These are phyloP conservation scores for Millerozyma miso DNA, from an alignment of 805 yeast species.

Conservation along the genomic window DNA sequence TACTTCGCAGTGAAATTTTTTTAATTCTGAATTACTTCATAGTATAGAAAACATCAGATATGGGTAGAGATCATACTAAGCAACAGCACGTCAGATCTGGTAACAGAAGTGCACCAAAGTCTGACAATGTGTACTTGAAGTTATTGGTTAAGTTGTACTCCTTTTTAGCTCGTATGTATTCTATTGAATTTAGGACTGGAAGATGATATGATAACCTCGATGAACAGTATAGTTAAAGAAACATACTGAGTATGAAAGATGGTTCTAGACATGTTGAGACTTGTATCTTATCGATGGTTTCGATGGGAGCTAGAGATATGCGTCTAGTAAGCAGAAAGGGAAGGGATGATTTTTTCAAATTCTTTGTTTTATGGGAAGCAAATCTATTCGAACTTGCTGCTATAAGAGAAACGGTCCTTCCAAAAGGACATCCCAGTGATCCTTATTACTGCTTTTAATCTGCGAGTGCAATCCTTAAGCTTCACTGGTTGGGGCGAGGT, in stretches of 20 bases:
- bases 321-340: not conserved
- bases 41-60: constrained; percentile 28
- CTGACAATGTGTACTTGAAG: constrained; percentile 98
- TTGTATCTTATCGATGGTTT: no score
- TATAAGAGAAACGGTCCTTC: no score
- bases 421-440: not conserved
- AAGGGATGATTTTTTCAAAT: not conserved
- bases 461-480: constrained; percentile 31
- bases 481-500: constrained; percentile 7
- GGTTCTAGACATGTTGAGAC: no score
- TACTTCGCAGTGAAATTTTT: not conserved
- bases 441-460: constrained; percentile 13
- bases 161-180: constrained; percentile 96
- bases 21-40: not conserved
- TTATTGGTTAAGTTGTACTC: constrained; percentile 97
- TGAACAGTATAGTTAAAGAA: not conserved
- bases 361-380: no score
- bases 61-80: constrained; percentile 97
- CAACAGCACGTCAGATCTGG: constrained; percentile 95
- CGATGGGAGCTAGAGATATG: no score
- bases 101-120: constrained; percentile 99
- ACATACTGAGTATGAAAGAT: not conserved
- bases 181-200: constrained; percentile 3
- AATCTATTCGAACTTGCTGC: no score
- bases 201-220: constrained; percentile 1